These are phyloP conservation scores for Cryphonectria japonica DNA, from an alignment of 2,329 filamentous ascomycete genomes.

Conservation along the genomic window DNA sequence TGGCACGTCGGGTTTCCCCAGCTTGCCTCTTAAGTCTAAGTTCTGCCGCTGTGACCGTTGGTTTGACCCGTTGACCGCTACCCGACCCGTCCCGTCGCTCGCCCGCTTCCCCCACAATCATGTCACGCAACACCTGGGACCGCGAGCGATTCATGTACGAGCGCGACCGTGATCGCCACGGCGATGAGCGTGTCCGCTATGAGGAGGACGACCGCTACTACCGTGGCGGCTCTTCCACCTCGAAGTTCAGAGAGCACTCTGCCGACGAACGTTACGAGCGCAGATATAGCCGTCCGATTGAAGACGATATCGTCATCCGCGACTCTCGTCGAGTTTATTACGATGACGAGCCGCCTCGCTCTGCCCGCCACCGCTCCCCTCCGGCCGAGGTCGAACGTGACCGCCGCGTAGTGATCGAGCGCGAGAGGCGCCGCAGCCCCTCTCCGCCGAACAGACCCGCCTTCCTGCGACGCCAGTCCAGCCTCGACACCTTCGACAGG, in stretches of 20 bases:
- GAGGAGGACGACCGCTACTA: slow-evolving; percentile 57
- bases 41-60: background rate
- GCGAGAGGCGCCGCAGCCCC: slow-evolving; percentile 53
- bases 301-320: slow-evolving; percentile 50
- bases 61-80: background rate
- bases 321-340: slow-evolving; percentile 54
- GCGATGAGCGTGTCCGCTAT: slow-evolving; percentile 52
- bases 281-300: slow-evolving; percentile 47
- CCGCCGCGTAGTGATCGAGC: slow-evolving; percentile 59
- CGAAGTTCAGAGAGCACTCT: slow-evolving; percentile 49
- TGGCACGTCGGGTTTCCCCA: slow-evolving; percentile 5
- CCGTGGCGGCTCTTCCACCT: slow-evolving; percentile 43
- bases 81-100: slow-evolving; percentile 15
- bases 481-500: slow-evolving; percentile 87
- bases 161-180: slow-evolving; percentile 54
- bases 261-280: slow-evolving; percentile 55
- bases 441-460: slow-evolving; percentile 64
- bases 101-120: slow-evolving; percentile 17
- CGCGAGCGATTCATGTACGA: slow-evolving; percentile 55
- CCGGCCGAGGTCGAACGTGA: slow-evolving; percentile 56
- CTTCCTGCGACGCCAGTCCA: slow-evolving; percentile 80
- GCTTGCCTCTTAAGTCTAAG: background rate
- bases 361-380: slow-evolving; percentile 37
- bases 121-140: slow-evolving; percentile 49
- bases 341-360: slow-evolving; percentile 57